These are phyloP conservation scores for Neopestalotiopsis sp. DNA, from an alignment of 2,329 filamentous ascomycete genomes.

Conservation along the genomic window DNA sequence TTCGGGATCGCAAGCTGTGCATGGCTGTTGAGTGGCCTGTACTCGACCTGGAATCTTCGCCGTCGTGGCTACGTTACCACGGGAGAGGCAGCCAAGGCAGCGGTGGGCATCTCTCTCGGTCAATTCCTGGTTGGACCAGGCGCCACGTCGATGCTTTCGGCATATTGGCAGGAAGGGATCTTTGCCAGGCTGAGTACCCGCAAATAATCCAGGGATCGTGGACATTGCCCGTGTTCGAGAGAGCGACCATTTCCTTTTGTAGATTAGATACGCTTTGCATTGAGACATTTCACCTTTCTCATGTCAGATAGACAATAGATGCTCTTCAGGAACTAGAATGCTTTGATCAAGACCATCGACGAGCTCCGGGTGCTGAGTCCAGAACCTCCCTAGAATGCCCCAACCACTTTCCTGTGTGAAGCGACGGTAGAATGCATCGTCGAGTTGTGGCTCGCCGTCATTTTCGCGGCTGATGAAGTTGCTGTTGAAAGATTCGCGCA, in stretches of 20 bases:
- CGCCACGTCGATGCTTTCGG: conserved; percentile 28
- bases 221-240: not conserved
- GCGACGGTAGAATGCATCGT: not conserved
- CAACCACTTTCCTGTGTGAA: not conserved
- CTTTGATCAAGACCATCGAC: not conserved
- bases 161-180: conserved; percentile 29
- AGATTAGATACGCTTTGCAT: not conserved
- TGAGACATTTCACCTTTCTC: no score
- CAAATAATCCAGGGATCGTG: not conserved
- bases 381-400: conserved; percentile 7
- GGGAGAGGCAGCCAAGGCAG: conserved; percentile 10
- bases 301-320: conserved; percentile 3
- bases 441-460: conserved; percentile 6
- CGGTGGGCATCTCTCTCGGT: conserved; percentile 11
- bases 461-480: conserved; percentile 9
- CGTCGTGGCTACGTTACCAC: conserved; percentile 28
- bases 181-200: conserved; percentile 2
- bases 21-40: conserved; percentile 20
- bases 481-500: conserved; percentile 1
- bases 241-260: not conserved
- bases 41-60: conserved; percentile 30
- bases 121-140: conserved; percentile 27
- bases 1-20: not conserved
- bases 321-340: not conserved
- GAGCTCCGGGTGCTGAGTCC: conserved; percentile 5